phyloP scores from a whole-genome alignment of 176 grass and related monocot species.

The Oryza australiensis region DNA sequence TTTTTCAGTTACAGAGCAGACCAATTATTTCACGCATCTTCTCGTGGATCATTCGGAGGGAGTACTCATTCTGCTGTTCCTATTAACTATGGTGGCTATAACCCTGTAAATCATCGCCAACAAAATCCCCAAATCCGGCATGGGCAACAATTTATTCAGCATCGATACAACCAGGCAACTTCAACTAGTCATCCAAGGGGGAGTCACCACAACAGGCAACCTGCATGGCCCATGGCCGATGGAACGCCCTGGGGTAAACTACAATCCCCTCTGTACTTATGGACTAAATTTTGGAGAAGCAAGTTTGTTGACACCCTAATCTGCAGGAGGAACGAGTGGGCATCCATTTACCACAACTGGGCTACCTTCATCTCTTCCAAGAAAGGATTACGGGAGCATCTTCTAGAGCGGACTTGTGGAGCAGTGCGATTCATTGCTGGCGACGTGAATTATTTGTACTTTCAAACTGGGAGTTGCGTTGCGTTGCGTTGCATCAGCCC shows the following conservation, averaged over 20 bases:
- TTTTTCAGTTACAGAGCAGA: conserved; percentile 48
- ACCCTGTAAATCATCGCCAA: conserved; percentile 30
- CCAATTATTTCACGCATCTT: conserved; percentile 30
- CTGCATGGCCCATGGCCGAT: conserved; percentile 49
- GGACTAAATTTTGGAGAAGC: neutral
- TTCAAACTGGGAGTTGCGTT: conserved; percentile 29
- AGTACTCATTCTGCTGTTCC: conserved; percentile 37
- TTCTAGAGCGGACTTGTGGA: conserved; percentile 27
- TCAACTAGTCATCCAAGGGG: conserved; percentile 42
- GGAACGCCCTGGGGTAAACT: conserved; percentile 73
- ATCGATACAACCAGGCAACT: conserved; percentile 49
- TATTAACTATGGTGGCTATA: conserved; percentile 44
- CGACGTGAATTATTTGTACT: conserved; percentile 40
- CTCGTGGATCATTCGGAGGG: conserved; percentile 22
- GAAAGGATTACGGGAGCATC: conserved; percentile 71
- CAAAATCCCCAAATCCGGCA: conserved; percentile 41
- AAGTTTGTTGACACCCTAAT: neutral
- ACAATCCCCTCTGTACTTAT: neutral
- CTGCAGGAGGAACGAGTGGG: conserved; percentile 45
- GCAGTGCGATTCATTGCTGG: conserved; percentile 48
- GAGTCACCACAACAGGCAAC: conserved; percentile 56
- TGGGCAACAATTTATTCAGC: conserved; percentile 57
- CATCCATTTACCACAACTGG: conserved; percentile 51
- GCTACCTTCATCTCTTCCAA: conserved; percentile 42
- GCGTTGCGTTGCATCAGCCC: conserved; percentile 27